These are phyloP conservation scores for Conticribra weissflogii DNA, from an alignment of 108 stramenopile genomes.

Conservation along the genomic window DNA sequence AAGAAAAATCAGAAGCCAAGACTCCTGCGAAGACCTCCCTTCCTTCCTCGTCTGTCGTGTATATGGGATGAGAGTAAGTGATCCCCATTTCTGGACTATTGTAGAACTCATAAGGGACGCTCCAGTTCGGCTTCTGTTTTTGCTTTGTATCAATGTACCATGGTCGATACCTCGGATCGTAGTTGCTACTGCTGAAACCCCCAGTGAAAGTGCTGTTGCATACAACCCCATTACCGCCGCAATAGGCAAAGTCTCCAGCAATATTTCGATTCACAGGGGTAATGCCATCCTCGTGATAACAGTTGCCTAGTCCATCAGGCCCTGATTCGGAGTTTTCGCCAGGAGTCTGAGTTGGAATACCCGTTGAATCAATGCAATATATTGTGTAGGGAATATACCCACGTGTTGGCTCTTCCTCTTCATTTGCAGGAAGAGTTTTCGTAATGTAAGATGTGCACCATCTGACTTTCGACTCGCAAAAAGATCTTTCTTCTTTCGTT, in stretches of 20 bases:
- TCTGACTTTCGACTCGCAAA: no score
- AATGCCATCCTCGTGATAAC: constrained; percentile 1
- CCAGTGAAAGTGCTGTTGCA: neutral
- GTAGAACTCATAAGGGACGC: constrained; percentile 46
- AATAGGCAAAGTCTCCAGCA: constrained; percentile 15
- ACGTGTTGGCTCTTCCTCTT: no score
- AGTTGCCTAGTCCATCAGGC: constrained; percentile 6
- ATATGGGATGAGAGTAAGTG: constrained; percentile 45
- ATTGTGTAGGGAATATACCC: no score
- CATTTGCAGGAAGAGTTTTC: no score
- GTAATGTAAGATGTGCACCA: no score
- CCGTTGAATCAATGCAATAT: no score
- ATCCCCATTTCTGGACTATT: constrained; percentile 35
- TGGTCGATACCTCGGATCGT: constrained; percentile 40
- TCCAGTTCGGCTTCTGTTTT: constrained; percentile 38
- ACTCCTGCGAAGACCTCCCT: constrained; percentile 52
- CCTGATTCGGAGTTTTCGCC: no score
- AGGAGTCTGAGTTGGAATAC: no score
- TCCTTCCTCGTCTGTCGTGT: constrained; percentile 18
- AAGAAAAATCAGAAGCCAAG: constrained; percentile 44
- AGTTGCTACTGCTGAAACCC: neutral
- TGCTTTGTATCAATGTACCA: constrained; percentile 48
- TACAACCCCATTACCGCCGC: constrained; percentile 18
- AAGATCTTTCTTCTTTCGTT: no score
- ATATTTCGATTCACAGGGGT: constrained; percentile 1